Evolutionary conservation across 2,329 filamentous ascomycete genomes (phyloP), one percentile per base, ranked within the genome.

Genomic region (Fusarium sp.): DNA sequence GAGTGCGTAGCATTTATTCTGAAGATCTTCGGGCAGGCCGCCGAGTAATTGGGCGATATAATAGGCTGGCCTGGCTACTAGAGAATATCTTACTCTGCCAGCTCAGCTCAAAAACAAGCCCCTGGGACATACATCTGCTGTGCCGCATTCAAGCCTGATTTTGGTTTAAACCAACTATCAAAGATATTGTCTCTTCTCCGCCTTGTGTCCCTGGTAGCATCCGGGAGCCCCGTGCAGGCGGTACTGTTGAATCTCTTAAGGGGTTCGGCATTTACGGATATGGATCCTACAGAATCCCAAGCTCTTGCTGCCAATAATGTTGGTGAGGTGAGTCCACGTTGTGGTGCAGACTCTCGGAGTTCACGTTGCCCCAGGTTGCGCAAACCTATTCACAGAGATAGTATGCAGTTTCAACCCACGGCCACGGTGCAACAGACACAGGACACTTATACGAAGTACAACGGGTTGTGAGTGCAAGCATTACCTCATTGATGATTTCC

Each of bases 21-120:
- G 57, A 70, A 58, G 62, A 63, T 63, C 66, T 29, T 69, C 66
- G 63, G 57, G 35, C 52, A 48, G 50, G 48, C 53, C 54, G 57
- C 49, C 48, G 35, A 57, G 39, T 47, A 55, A n/a, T 18, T 29
- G n/a, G 11, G 33, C 29, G 35, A 28, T 41, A 58, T 33, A 47
- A 39, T 37, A 46, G 38, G 20, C 44, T 46, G 47, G 35, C 33
- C 42, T 61, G 49, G n/a, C n/a, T n/a, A n/a, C n/a, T n/a, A n/a
- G 24, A 58, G 28, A 47, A 31, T 39, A 48, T 47, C 33, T 29
- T 47, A 21, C 41, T 63, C 48, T 54, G 42, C 49, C 49, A 63
- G 41, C 57, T 44, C 48, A 63, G 38, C 63, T 39, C 31, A 46
- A 52, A 33, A 54, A 24, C 43, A 41, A 41, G 28, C 46, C 49